Evolutionary conservation across 805 yeast genomes (phyloP).

Genomic region (Pichia phayaonensis): DNA sequence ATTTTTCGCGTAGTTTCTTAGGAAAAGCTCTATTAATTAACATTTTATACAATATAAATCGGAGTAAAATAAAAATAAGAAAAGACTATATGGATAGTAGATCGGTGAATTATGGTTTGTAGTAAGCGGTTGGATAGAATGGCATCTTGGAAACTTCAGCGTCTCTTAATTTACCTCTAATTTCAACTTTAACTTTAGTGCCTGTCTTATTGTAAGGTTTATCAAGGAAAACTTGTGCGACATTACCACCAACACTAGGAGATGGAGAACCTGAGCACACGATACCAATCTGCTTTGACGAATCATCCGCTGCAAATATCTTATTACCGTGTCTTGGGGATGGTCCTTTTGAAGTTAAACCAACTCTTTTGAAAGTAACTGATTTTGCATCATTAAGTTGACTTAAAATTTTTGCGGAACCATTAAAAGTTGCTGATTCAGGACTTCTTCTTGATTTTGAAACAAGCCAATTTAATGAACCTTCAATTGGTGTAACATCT

Average conservation of each 20-base stretch:
- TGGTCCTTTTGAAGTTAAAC: conserved; percentile 72
- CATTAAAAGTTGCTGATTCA: conserved; percentile 56
- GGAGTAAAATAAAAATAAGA: background rate
- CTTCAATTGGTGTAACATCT: conserved; percentile 76
- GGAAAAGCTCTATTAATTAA: background rate
- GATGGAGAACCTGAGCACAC: conserved; percentile 55
- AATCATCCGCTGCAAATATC: conserved; percentile 48
- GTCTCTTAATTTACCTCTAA: conserved; percentile 75
- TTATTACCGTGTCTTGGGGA: conserved; percentile 82
- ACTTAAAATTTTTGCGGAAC: conserved; percentile 56
- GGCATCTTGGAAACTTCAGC: conserved; percentile 81
- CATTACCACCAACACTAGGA: conserved; percentile 61
- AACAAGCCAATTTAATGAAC: conserved; percentile 82
- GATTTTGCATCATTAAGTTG: conserved; percentile 61
- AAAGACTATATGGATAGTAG: background rate
- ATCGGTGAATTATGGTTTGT: conserved; percentile 29
- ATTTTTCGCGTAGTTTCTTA: background rate
- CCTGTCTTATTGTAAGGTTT: conserved; percentile 69
- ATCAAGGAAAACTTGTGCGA: conserved; percentile 85
- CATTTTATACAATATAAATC: background rate
- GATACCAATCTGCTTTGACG: conserved; percentile 45
- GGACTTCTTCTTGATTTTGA: conserved; percentile 66
- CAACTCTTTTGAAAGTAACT: conserved; percentile 60
- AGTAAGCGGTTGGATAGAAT: conserved; percentile 68
- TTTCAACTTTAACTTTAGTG: conserved; percentile 60